Percentiles rank a stretch among this genome's conserved stretches.
phyloP scores from a whole-genome alignment of 345 rosid species.

The Conringia planisiliqua region DNA sequence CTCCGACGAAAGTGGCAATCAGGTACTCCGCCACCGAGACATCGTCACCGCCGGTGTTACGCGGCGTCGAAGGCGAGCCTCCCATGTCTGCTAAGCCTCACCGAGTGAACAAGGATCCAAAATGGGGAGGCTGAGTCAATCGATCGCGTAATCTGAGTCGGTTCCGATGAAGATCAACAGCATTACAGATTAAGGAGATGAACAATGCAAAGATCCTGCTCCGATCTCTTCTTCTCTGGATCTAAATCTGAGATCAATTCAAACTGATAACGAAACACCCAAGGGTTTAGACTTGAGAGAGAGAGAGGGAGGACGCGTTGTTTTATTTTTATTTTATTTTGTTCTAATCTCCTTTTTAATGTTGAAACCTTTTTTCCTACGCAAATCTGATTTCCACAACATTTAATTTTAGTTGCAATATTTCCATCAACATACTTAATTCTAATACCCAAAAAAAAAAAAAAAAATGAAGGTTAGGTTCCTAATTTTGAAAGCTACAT shows the following conservation, averaged over 20 bases:
- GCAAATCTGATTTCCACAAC: background rate
- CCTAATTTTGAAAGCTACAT: background rate
- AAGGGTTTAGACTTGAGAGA: slow-evolving; percentile 36
- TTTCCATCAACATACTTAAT: background rate
- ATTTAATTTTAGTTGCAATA: background rate
- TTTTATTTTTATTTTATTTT: background rate
- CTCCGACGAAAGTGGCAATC: slow-evolving; percentile 83
- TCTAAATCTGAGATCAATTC: slow-evolving; percentile 27
- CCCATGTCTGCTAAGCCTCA: slow-evolving; percentile 50
- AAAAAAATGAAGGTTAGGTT: background rate
- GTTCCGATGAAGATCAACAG: slow-evolving; percentile 28
- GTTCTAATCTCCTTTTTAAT: background rate
- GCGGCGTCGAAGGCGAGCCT: slow-evolving; percentile 84
- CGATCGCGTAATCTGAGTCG: slow-evolving; percentile 29
- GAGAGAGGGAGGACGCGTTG: slow-evolving; percentile 16
- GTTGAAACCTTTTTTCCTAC: background rate
- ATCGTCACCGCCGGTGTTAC: slow-evolving; percentile 44
- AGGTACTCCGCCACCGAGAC: slow-evolving; percentile 57
- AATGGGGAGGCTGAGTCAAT: slow-evolving; percentile 29
- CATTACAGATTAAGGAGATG: slow-evolving; percentile 27
- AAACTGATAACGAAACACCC: background rate
- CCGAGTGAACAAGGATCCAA: slow-evolving; percentile 39
- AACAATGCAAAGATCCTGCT: slow-evolving; percentile 13
- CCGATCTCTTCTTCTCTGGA: slow-evolving; percentile 5
- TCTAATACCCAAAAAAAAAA: too few species aligned